Conservation (phyloP, 345 rosid species). For the Lepidium sativum region DNA sequence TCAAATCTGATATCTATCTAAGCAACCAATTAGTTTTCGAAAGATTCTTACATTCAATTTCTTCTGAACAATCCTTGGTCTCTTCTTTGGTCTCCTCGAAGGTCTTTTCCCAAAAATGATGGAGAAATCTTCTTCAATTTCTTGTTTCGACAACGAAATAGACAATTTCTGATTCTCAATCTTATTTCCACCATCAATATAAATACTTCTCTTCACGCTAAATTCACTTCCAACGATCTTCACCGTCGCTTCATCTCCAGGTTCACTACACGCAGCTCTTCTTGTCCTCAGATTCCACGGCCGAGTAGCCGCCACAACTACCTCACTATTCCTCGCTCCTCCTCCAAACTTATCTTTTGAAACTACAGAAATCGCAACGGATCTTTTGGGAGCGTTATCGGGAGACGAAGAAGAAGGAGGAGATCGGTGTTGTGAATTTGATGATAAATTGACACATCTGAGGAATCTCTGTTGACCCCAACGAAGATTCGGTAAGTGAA, state of each 20-base stretch:
- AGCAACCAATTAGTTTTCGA: not conserved
- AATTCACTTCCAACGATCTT: not conserved
- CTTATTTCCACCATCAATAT: not conserved
- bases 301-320: not conserved
- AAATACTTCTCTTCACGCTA: not conserved
- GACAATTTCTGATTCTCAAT: conserved; percentile 15
- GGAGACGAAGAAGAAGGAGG: not conserved
- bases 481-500: conserved; percentile 13
- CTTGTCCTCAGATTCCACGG: conserved; percentile 29
- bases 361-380: not conserved
- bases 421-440: conserved; percentile 5
- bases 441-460: conserved; percentile 15
- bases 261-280: conserved; percentile 15
- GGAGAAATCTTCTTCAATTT: conserved; percentile 18
- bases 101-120: conserved; percentile 7
- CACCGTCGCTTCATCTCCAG: conserved; percentile 2
- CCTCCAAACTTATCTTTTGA: not conserved
- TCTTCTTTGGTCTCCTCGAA: conserved; percentile 27
- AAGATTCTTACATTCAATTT: conserved; percentile 13
- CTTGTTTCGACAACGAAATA: conserved; percentile 10
- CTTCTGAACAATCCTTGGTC: conserved; percentile 24
- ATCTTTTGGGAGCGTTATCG: conserved; percentile 4
- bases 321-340: not conserved
- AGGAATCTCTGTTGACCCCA: conserved; percentile 27
- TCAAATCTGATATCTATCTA: not conserved